A percentile compares a stretch with the other conserved stretches of the same genome.
phyloP scores from a whole-genome alignment of 2,329 filamentous ascomycete species.

The Aspergillus quadricinctus region DNA sequence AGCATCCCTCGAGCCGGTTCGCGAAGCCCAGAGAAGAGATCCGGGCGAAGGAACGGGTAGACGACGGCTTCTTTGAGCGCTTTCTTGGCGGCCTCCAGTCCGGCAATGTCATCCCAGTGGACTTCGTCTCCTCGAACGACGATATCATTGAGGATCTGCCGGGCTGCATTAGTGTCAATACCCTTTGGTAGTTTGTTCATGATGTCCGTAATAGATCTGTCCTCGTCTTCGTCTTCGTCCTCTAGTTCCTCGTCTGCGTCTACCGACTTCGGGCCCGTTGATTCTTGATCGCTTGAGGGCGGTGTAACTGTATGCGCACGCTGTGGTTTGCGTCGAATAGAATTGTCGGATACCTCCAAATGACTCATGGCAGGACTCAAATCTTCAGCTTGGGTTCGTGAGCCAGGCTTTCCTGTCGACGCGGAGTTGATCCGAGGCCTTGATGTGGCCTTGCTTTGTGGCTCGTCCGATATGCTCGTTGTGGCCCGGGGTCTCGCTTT shows the following conservation, averaged over 20 bases:
- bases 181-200: slow-evolving; percentile 76
- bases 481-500: slow-evolving; percentile 5
- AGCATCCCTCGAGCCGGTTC: slow-evolving; percentile 95
- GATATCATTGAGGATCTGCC: slow-evolving; percentile 93
- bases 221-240: slow-evolving; percentile 45
- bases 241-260: slow-evolving; percentile 38
- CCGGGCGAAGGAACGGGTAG: slow-evolving; percentile 91
- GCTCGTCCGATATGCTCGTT: slow-evolving; percentile 9
- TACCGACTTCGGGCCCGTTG: slow-evolving; percentile 45
- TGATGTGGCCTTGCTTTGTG: slow-evolving; percentile 19
- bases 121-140: slow-evolving; percentile 93
- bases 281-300: slow-evolving; percentile 39
- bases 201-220: slow-evolving; percentile 59
- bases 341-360: slow-evolving; percentile 21
- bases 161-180: slow-evolving; percentile 75
- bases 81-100: slow-evolving; percentile 82
- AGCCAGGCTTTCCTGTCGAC: slow-evolving; percentile 4
- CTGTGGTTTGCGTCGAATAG: slow-evolving; percentile 26
- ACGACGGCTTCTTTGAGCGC: slow-evolving; percentile 94
- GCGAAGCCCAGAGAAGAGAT: slow-evolving; percentile 90
- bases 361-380: slow-evolving; percentile 20
- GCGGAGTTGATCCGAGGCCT: slow-evolving; percentile 7
- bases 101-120: slow-evolving; percentile 89
- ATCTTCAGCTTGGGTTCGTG: slow-evolving; percentile 32
- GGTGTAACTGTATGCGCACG: slow-evolving; percentile 42